Evolutionary conservation across 148 eudicot genomes (phyloP).

Genomic region (Arctostaphylos glauca): DNA sequence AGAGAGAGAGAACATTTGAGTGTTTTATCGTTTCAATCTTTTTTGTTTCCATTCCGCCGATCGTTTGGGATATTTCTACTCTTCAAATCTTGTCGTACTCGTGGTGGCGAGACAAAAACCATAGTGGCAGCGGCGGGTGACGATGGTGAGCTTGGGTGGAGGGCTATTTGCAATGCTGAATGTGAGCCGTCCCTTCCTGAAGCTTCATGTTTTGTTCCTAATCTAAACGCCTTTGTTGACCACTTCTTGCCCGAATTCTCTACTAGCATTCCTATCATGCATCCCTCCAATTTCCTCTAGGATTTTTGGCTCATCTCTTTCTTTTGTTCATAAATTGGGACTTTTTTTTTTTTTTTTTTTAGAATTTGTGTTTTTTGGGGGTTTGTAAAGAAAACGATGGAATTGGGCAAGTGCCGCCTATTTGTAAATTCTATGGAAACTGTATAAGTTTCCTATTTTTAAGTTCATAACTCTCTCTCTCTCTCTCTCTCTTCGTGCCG

Average conservation of each 20-base stretch:
- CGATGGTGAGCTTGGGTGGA: slow-evolving; percentile 80
- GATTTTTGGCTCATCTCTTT: not conserved
- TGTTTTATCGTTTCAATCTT: no score
- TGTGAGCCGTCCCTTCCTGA: slow-evolving; percentile 54
- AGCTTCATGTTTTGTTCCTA: slow-evolving; percentile 82
- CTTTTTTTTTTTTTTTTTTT: no score
- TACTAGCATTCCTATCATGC: slow-evolving; percentile 73
- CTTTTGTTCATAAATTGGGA: not conserved
- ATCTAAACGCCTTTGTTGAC: slow-evolving; percentile 70
- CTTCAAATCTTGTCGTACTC: not conserved
- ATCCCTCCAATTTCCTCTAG: not conserved
- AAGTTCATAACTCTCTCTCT: no score
- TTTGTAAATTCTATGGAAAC: not conserved
- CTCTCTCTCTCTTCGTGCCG: no score
- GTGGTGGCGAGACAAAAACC: not conserved
- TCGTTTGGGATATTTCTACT: no score
- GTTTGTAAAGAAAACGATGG: not conserved
- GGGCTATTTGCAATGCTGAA: slow-evolving; percentile 80
- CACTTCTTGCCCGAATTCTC: slow-evolving; percentile 92
- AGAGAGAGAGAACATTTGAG: no score
- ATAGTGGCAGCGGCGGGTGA: slow-evolving; percentile 27
- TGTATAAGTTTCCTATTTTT: no score
- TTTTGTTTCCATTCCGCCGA: no score
- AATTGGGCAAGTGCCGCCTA: not conserved
- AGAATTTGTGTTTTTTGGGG: not conserved